Evolutionary conservation across 2,329 filamentous ascomycete species (phyloP), one percentile per base, ranked within the genome.

Genomic region (Neonectria faginata): DNA sequence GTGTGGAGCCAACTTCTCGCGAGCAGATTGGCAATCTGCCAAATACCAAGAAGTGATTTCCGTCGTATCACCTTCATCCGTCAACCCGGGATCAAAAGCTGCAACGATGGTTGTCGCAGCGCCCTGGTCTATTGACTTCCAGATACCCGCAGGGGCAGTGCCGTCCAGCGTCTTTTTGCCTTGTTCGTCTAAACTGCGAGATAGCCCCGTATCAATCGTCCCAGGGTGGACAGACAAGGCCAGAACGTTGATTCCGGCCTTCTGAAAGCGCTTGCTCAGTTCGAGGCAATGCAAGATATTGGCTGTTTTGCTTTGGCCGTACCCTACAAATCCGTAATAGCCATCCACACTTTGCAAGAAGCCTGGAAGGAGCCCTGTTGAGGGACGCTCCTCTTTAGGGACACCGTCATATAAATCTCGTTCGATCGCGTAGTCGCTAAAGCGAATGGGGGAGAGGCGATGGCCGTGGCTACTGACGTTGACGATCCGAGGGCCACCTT

Each of bases 381-480:
- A 60, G 9, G 60, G 64, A 1, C 60, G 41, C 41, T 66, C 64
- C 14, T 53, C 56, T 27, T 60, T 56, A 3, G 60, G 52, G 14
- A 66, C 64, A 2, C 64, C 64, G 18, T 60, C 33, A 5, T 64
- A 66, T 5, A 66, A 12, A 6, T 57, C 60, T 0, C 20, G 12
- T 25, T 57, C 33, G 64, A 84, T 84, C 36, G 83, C 81, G 42
- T 75, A 79, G 68, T 85, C 82, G 48, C 77, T 74, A 63, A 80
- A 84, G 3, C 81, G 74, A 16, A 85, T 71, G 1, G 79, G 79
- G 2, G 74, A 72, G 12, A 84, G 52, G 6, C 79, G 75, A 65
- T 85, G 78, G 2, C 82, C 83, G 33, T 79, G 73, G 67, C 82
- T 84, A 27, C 78, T 78, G 8, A 86, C 73, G 63, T 79, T 83